Conservation (phyloP, 2,329 filamentous ascomycete species). For the Fusarium decemcellulare region DNA sequence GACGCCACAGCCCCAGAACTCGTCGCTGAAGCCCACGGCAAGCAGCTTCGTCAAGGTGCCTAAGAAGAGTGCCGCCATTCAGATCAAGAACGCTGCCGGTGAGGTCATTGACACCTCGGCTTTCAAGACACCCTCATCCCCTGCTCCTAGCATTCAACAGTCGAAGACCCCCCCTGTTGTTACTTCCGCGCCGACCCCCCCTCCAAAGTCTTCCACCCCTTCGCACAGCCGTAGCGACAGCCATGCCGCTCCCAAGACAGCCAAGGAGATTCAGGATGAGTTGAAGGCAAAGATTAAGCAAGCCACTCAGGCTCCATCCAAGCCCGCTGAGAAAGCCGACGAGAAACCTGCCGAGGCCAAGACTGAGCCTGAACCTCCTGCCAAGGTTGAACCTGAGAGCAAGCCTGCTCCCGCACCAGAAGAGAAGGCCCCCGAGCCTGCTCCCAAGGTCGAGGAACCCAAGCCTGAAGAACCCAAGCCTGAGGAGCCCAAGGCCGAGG, state of each 20-base stretch:
- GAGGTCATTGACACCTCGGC: slow-evolving; percentile 80
- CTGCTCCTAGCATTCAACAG: slow-evolving; percentile 67
- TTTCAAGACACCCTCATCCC: slow-evolving; percentile 70
- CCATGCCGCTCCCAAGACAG: slow-evolving; percentile 76
- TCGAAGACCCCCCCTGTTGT: slow-evolving; percentile 79
- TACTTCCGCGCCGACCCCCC: slow-evolving; percentile 83
- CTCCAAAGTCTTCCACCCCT: slow-evolving; percentile 80
- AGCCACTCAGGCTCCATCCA: slow-evolving; percentile 60
- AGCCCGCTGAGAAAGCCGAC: slow-evolving; percentile 33
- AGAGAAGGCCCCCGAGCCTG: slow-evolving; percentile 23
- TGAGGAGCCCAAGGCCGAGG: slow-evolving; percentile 42
- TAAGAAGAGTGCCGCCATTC: slow-evolving; percentile 80
- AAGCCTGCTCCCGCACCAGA: slow-evolving; percentile 1
- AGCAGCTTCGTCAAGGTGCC: slow-evolving; percentile 64
- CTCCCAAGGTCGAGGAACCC: slow-evolving; percentile 39
- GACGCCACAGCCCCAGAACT: slow-evolving; percentile 74
- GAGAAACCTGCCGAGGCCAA: slow-evolving; percentile 45
- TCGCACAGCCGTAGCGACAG: slow-evolving; percentile 81
- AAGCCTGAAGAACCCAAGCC: slow-evolving; percentile 47
- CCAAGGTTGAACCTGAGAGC: slow-evolving; percentile 5
- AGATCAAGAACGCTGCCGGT: slow-evolving; percentile 87
- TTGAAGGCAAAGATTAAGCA: slow-evolving; percentile 84
- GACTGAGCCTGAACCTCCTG: slow-evolving; percentile 44
- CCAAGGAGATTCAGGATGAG: slow-evolving; percentile 86
- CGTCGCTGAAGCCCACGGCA: slow-evolving; percentile 64